Evolutionary conservation across 108 stramenopile species (phyloP), one percentile per base, ranked within the genome.

Genomic region (Cyclotella cryptica): DNA sequence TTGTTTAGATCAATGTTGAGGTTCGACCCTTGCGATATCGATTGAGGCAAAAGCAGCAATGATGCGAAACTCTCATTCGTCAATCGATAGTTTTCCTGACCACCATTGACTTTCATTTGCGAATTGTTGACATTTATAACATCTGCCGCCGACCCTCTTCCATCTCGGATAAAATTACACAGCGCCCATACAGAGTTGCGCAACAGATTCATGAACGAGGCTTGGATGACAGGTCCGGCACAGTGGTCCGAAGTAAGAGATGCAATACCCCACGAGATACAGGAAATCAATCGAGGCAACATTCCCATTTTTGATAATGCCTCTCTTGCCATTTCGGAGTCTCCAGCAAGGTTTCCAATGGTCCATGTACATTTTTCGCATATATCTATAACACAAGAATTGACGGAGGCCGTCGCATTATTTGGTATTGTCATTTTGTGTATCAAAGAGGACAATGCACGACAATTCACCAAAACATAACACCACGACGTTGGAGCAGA

Each of bases 141-240:
- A 24, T 51, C 41, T 30, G 47, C 22, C 35, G 66, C n/a, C 29
- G 54, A 15, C 11, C 21, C 24, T 9, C 42, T 65, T 30, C 67
- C 72, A 18, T 42, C 79, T 29, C 79, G 65, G 27, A 68, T 41
- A 21, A 79, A 68, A 39, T 79, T 79, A 22, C 21, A 53, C 10
- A 79, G 17, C 30, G 78, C 72, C 78, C 78, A 79, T 21, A 74
- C 24, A 24, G 72, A 66, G 43, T 79, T 79, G 11, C 78, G 78
- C 18, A 73, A 1, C 24, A 79, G 45, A 57, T 68, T 59, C 4
- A 74, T 1, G 26, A 44, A 27, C 27, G 69, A 29, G 39, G 39
- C 44, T 3, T 57, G 59, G 24, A 42, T 28, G 61, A 41, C 66
- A 66, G 53, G 21, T 62, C 35, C 57, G 26, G 13, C 9, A 15